Conservation (phyloP, 495 filamentous ascomycete species). For the Hypoxylon fragiforme region DNA sequence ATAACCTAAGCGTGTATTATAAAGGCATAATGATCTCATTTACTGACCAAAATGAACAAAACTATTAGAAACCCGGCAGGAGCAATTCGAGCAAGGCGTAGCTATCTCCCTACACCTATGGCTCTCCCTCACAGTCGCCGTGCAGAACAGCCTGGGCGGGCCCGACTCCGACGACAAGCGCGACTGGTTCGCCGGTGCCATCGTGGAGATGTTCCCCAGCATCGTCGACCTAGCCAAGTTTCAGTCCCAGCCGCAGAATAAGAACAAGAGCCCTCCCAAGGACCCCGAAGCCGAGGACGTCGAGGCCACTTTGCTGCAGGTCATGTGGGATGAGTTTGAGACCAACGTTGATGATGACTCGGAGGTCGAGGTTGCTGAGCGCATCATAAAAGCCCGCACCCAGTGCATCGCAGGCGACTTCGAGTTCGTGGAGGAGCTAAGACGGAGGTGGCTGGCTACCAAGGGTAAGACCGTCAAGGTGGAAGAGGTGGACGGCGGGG, state of each 20-base stretch:
- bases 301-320: slow-evolving; percentile 79
- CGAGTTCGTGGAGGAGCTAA: slow-evolving; percentile 66
- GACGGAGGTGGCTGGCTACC: slow-evolving; percentile 63
- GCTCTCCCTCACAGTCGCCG: slow-evolving; percentile 83
- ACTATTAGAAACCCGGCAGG: slow-evolving; percentile 70
- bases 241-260: slow-evolving; percentile 15
- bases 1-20: too few relatives aligned
- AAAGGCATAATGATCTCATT: too few relatives aligned
- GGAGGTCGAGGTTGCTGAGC: slow-evolving; percentile 69
- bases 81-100: slow-evolving; percentile 78
- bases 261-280: slow-evolving; percentile 31
- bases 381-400: slow-evolving; percentile 68
- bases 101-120: slow-evolving; percentile 79
- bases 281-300: slow-evolving; percentile 83
- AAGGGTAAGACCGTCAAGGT: slow-evolving; percentile 60
- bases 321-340: slow-evolving; percentile 95
- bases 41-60: slow-evolving; percentile 10
- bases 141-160: slow-evolving; percentile 87
- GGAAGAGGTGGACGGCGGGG: slow-evolving; percentile 61
- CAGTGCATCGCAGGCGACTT: slow-evolving; percentile 68
- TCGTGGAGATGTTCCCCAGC: slow-evolving; percentile 74
- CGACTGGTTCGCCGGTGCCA: slow-evolving; percentile 90
- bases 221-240: slow-evolving; percentile 54
- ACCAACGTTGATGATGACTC: slow-evolving; percentile 88
- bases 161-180: slow-evolving; percentile 83